phyloP scores from a whole-genome alignment of 176 grass and related monocot genomes.

The Echinochloa phyllopogon region DNA sequence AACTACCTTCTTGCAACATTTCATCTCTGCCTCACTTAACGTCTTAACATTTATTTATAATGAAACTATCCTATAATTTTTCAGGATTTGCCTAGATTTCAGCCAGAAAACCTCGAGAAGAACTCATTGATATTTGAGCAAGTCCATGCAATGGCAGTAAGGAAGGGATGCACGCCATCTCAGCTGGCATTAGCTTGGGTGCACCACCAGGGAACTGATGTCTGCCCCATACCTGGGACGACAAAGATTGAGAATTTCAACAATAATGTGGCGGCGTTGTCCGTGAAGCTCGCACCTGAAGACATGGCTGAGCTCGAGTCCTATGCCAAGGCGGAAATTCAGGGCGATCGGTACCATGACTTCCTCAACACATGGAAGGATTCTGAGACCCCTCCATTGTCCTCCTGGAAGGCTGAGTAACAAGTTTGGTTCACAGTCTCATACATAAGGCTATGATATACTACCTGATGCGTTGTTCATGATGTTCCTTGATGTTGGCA shows the following conservation, averaged over 20 bases:
- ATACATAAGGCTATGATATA: too few species aligned
- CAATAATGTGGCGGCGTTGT: constrained; percentile 56
- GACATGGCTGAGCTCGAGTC: constrained; percentile 66
- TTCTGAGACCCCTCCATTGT: constrained; percentile 56
- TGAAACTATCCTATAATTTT: not conserved
- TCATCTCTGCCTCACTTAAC: too few species aligned
- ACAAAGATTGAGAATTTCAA: constrained; percentile 70
- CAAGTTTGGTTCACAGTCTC: too few species aligned
- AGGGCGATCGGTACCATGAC: constrained; percentile 38
- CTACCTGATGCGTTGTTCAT: too few species aligned
- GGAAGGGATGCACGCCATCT: constrained; percentile 60
- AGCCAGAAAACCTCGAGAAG: constrained; percentile 59
- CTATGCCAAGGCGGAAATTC: constrained; percentile 27
- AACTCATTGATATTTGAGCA: constrained; percentile 54
- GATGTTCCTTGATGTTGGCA: too few species aligned
- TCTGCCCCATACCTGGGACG: constrained; percentile 76
- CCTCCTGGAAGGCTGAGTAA: constrained; percentile 54
- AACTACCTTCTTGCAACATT: not conserved
- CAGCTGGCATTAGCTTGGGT: constrained; percentile 72
- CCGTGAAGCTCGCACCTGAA: constrained; percentile 52
- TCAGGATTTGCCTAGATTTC: constrained; percentile 57
- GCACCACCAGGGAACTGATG: constrained; percentile 66
- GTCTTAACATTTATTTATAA: too few species aligned
- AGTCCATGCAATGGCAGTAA: constrained; percentile 52
- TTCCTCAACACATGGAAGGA: constrained; percentile 51